A percentile compares a stretch with the other conserved stretches of the same genome.
Evolutionary conservation across 2,329 filamentous ascomycete genomes (phyloP).

Genomic region (Nothopassalora personata): DNA sequence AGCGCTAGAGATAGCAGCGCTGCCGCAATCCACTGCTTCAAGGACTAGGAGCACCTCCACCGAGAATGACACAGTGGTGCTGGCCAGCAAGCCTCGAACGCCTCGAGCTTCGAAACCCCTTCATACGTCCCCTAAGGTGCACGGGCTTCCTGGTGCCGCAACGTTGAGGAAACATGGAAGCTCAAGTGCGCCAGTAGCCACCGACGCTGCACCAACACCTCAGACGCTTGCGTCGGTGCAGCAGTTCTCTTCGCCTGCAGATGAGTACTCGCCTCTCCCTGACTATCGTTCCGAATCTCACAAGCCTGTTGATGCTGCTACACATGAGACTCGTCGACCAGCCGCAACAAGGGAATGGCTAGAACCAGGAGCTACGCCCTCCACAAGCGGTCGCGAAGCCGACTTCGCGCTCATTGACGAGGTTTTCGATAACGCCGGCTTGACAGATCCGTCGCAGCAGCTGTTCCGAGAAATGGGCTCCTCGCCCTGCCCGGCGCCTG

Average conservation of each 20-base stretch:
- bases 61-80: conserved; percentile 8
- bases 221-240: background rate
- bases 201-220: conserved; percentile 3
- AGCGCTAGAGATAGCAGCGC: background rate
- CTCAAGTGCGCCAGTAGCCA: background rate
- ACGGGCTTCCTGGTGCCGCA: background rate
- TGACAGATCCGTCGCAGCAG: background rate
- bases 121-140: background rate
- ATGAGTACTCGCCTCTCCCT: background rate
- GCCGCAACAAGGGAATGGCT: no score
- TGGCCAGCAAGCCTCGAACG: background rate
- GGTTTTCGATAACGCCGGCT: background rate
- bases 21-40: background rate
- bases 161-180: background rate
- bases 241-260: background rate
- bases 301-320: background rate
- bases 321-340: background rate
- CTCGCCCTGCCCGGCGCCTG: background rate
- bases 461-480: conserved; percentile 2
- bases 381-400: background rate
- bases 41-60: background rate
- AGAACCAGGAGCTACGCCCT: background rate
- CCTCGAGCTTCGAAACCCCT: background rate
- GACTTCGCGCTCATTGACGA: background rate
- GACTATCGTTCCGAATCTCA: background rate